Evolutionary conservation across 192 early-diverging fungal species (phyloP).

Genomic region (Allomyces macrogynus): DNA sequence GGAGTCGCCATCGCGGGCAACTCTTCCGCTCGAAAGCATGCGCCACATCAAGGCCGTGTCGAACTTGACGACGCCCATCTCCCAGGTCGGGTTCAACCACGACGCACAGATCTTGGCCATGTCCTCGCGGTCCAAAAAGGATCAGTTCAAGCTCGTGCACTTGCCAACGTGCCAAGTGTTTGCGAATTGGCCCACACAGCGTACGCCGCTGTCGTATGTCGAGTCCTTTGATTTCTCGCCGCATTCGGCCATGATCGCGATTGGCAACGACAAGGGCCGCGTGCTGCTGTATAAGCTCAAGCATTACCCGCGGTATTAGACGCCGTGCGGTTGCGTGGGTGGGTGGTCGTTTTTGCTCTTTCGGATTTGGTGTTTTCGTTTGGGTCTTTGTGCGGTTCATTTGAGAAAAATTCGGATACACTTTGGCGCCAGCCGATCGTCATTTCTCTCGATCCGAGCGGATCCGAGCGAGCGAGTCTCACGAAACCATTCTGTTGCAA

Average conservation of each 20-base stretch:
- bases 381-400: too few relatives aligned
- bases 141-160: constrained; percentile 66
- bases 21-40: constrained; percentile 27
- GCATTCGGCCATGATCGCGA: constrained; percentile 68
- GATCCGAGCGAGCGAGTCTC: too few relatives aligned
- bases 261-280: constrained; percentile 79
- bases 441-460: too few relatives aligned
- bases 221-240: constrained; percentile 67
- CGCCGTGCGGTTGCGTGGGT: too few relatives aligned
- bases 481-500: too few relatives aligned
- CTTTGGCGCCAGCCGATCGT: too few relatives aligned
- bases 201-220: constrained; percentile 67
- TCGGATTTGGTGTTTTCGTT: too few relatives aligned
- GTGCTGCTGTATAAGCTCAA: constrained; percentile 65
- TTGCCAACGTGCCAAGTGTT: constrained; percentile 60
- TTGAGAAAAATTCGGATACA: too few relatives aligned
- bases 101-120: constrained; percentile 68
- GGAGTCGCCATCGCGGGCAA: constrained; percentile 1
- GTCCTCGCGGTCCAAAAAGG: constrained; percentile 45
- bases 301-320: constrained; percentile 18
- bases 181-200: constrained; percentile 79
- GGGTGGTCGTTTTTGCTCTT: too few relatives aligned
- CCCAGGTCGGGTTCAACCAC: constrained; percentile 57
- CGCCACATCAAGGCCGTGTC: constrained; percentile 51
- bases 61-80: constrained; percentile 72